These are phyloP conservation scores for Lentinus tigrinus DNA, from an alignment of 768 basidiomycete species.

Conservation along the genomic window DNA sequence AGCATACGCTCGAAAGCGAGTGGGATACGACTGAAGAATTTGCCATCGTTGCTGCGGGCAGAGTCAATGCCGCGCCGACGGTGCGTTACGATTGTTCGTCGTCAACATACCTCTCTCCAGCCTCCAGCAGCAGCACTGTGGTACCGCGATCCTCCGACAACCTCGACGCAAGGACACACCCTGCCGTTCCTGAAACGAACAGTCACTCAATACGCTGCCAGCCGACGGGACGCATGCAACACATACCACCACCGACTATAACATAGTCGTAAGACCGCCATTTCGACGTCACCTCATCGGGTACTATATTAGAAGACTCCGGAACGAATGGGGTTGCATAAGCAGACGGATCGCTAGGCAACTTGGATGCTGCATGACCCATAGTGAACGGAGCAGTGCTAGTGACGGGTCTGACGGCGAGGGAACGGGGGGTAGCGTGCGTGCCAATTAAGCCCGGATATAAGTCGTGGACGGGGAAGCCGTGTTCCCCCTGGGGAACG, in stretches of 20 bases:
- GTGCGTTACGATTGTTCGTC: conserved; percentile 10
- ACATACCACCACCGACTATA: conserved; percentile 33
- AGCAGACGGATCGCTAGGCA: not conserved
- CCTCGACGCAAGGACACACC: conserved; percentile 43
- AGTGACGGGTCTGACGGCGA: not conserved
- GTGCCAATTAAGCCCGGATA: not conserved
- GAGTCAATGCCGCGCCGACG: not conserved
- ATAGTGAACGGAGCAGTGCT: not conserved
- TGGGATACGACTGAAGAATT: conserved; percentile 16
- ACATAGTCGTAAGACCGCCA: conserved; percentile 29
- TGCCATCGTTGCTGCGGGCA: conserved; percentile 6
- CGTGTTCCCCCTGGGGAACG: too few species aligned
- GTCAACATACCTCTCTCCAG: conserved; percentile 35
- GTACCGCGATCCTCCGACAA: conserved; percentile 43
- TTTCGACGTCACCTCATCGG: not conserved
- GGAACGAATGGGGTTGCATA: conserved; percentile 3
- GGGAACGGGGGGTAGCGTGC: not conserved
- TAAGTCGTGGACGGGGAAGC: not conserved
- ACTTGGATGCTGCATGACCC: not conserved
- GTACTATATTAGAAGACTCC: not conserved
- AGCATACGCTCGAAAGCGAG: conserved; percentile 35
- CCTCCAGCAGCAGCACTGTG: conserved; percentile 43
- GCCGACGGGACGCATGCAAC: not conserved
- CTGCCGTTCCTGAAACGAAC: conserved; percentile 47
- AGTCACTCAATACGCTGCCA: too few species aligned